Conservation (phyloP, 305 asterid species). For the Fraxinus latifolia region DNA sequence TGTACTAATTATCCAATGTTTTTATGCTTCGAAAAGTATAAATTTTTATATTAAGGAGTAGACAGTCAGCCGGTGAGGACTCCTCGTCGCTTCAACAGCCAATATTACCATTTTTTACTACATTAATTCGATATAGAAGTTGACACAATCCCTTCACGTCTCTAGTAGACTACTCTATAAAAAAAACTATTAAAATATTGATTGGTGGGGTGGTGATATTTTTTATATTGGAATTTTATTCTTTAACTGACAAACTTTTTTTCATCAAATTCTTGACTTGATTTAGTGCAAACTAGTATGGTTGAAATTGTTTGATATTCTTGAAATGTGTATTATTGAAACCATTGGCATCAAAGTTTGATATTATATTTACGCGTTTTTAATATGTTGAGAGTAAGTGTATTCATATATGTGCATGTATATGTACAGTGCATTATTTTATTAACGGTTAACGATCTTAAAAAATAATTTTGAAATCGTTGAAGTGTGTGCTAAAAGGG, state of each 20-base stretch:
- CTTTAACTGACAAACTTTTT: no score
- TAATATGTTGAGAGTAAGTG: not conserved
- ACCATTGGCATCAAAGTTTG: not conserved
- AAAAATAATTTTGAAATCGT: not conserved
- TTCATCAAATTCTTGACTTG: not conserved
- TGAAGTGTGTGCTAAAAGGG: not conserved
- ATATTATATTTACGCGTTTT: not conserved
- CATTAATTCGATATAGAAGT: not conserved
- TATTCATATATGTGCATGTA: not conserved
- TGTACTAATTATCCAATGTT: not conserved
- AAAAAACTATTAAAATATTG: not conserved
- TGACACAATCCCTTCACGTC: not conserved
- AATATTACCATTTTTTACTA: not conserved
- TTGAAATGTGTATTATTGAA: not conserved
- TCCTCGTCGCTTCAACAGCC: not conserved
- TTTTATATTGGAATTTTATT: not conserved
- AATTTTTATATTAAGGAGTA: not conserved
- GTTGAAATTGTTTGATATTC: not conserved
- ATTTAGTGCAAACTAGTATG: not conserved
- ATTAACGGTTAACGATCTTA: not conserved
- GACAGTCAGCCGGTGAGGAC: not conserved
- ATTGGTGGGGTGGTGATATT: not conserved
- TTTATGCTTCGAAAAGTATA: no score
- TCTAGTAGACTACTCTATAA: not conserved
- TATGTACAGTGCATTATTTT: not conserved